Base-by-base conservation (phyloP, 768 basidiomycete species). In the Crepidotus variabilis region DNA sequence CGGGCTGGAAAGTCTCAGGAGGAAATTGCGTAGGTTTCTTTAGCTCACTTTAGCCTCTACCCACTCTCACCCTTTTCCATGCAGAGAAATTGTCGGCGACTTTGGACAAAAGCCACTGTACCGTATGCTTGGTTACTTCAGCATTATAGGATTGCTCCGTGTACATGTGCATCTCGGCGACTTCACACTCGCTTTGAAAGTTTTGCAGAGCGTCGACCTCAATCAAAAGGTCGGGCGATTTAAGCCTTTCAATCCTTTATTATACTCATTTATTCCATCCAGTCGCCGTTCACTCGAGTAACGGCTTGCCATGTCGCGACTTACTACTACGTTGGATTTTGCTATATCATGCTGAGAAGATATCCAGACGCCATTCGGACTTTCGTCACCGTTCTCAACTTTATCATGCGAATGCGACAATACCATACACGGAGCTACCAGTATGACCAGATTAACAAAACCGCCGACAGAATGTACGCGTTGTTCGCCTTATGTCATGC, bases 371-470 rank as follows among this genome's bases (percentile, higher is more conserved):
- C 97, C 21, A 93, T 92, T 69, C 90, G 94, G 36, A 87, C 92
- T 4, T 96, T 98, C 68, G 90, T 94, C 35, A 87, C 88, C 11
- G 89, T 96, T 66, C 78, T 97, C 48, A 95, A 95, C 77, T 95
- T 97, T 79, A 93, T 96, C 67, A 87, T 92, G 75, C 84, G 96
- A 16, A 94, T 97, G 85, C 84, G 94, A 64, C 93, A 95, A 68
- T 97, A 96, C 72, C 95, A 99, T 75, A 96, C 95, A 9, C 76
- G 95, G 62, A 92, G 91, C 67, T 96, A 96, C 69, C 94, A 98
- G 68, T 97, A 97, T 64, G 94, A 97, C 65, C 94, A 95, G 91
- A 97, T 99, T 73, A 94, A 88, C 76, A 98, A 98, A 79, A 95
- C 91, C 16, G 95, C 93, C 2, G 97, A 99, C 67, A 79, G 97